phyloP scores from a whole-genome alignment of 2,329 filamentous ascomycete species.

The Diplodia sapinea region DNA sequence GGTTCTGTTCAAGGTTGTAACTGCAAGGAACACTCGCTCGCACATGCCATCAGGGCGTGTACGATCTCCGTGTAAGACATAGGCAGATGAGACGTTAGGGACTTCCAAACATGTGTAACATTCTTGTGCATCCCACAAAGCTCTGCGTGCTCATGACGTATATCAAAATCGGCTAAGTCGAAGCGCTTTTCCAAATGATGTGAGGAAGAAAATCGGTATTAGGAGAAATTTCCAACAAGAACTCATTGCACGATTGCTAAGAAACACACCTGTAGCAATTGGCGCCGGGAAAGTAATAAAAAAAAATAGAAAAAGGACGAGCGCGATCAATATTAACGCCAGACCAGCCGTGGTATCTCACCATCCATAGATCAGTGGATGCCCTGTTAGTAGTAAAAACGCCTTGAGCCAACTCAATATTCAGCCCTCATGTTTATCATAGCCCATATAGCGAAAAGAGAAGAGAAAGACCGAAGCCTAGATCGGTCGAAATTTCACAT shows the following conservation, averaged over 20 bases:
- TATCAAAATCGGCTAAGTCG: neutral
- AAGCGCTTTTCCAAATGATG: neutral
- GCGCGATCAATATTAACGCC: neutral
- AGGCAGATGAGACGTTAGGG: neutral
- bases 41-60: neutral
- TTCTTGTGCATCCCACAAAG: slow-evolving; percentile 4
- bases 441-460: neutral
- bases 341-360: slow-evolving; percentile 9
- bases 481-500: neutral
- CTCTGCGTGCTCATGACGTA: slow-evolving; percentile 6
- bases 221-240: neutral
- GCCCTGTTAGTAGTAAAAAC: neutral
- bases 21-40: neutral
- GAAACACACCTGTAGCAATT: neutral
- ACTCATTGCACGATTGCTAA: neutral
- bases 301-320: neutral
- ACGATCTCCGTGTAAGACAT: neutral
- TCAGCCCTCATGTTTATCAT: neutral
- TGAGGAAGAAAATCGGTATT: neutral
- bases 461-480: neutral
- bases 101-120: slow-evolving; percentile 1
- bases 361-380: slow-evolving; percentile 23
- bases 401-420: neutral
- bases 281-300: neutral
- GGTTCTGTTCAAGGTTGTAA: neutral